Conservation (phyloP, 495 filamentous ascomycete species). For the Aspergillus carlsbadensis region DNA sequence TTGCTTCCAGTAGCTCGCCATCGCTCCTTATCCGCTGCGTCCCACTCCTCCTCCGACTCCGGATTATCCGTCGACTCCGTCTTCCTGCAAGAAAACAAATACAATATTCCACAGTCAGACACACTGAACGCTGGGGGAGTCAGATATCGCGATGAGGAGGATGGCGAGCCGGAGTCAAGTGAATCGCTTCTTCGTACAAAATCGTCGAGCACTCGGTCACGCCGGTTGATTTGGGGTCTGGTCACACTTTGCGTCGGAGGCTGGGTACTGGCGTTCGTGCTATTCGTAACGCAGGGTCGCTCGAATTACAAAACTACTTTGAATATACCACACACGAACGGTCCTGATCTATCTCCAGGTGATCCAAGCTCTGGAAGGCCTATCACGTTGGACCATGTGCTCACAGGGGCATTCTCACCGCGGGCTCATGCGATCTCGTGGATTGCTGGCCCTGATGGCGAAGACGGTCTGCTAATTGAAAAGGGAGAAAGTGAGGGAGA, state of each 20-base stretch:
- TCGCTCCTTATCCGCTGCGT: conserved; percentile 29
- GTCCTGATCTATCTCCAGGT: conserved; percentile 66
- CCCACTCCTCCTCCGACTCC: conserved; percentile 38
- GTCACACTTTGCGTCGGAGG: conserved; percentile 65
- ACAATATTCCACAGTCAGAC: conserved; percentile 11
- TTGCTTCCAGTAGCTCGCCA: conserved; percentile 27
- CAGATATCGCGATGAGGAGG: conserved; percentile 43
- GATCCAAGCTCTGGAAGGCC: conserved; percentile 69
- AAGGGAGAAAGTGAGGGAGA: conserved; percentile 51
- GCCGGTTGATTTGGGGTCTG: conserved; percentile 66
- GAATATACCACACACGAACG: conserved; percentile 25
- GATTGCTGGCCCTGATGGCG: conserved; percentile 80
- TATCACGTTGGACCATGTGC: conserved; percentile 78
- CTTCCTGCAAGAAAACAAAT: conserved; percentile 31
- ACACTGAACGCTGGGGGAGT: conserved; percentile 10
- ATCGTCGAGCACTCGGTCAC: conserved; percentile 41
- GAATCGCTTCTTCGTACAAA: conserved; percentile 31
- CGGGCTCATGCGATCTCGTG: conserved; percentile 73
- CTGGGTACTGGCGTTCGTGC: conserved; percentile 76
- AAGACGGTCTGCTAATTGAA: conserved; percentile 84
- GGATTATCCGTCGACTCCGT: conserved; percentile 38
- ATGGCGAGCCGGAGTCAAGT: conserved; percentile 27
- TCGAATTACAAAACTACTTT: conserved; percentile 21
- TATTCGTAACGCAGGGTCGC: conserved; percentile 63
- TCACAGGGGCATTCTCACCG: conserved; percentile 69